Evolutionary conservation across 768 basidiomycete genomes (phyloP), one percentile per base, ranked within the genome.

Genomic region (Tricholoma sp.): DNA sequence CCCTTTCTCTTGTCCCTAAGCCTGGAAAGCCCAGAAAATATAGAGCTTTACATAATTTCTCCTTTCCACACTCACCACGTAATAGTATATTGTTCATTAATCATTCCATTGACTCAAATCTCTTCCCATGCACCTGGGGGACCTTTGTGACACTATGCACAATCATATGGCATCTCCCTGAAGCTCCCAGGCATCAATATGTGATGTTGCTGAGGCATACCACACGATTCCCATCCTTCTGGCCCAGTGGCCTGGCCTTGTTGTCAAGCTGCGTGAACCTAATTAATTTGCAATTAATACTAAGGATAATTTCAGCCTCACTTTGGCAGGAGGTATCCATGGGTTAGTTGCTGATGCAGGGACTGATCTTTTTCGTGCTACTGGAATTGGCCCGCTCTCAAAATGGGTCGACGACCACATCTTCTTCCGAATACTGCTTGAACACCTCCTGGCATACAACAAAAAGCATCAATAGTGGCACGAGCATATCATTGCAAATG

Each of bases 171-270:
- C 54, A 60, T 0, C 72, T 79, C 0, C 76, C 76, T 0, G 72
- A 69, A 12, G 70, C 0, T 73, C 72, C 0, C 69, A 79, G 60
- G 71, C 63, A 0, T 66, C 72, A 52, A 29, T 74, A 6, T 56
- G 69, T 0, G 75, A 81, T 36, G 68, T 80, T 0, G 58, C 66
- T 0, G 73, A 77, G 54, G 77, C 77, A 0, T 79, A 77, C 49
- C 58, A 70, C 0, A 69, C 62, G 0, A 56, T 75, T 0, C 72
- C 68, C 0, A 52, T 72, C 0, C 57, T 63, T 6, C 65, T 59
- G 0, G 61, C 59, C 0, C 76, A 77, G 39, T 78, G 74, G 75
- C 72, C 71, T 7, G 70, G 68, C 0, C 50, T 24, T 4, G 4
- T 24, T 4, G 4, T 24, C 24, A 24, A 24, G 24, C 24, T 24